Evolutionary conservation across 164 flowering plant genomes (phyloP), one percentile per base, ranked within the genome.

Genomic region (Stephania yunnanensis): DNA sequence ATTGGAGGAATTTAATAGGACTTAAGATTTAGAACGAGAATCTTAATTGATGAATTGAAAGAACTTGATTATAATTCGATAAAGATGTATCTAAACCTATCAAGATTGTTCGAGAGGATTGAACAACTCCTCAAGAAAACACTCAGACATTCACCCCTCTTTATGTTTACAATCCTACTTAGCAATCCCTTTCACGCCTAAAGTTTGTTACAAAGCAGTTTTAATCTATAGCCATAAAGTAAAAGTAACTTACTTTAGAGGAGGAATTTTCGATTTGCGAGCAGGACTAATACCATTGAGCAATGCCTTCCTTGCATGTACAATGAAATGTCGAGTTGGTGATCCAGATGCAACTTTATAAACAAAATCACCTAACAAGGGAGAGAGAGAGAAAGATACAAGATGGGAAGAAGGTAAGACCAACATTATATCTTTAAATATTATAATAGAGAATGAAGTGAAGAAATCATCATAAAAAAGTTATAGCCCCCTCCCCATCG

Each of bases 271-370:
- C 99, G 88, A 80, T 95, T 95, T 61, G 89, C 92, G n/a, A 75
- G 93, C 91, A 73, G 99, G 99, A 77, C 96, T 93, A 68, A 95
- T 83, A 76, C 99, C 99, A 87, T 86, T 92, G 36, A 95, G 93
- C 71, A 95, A 82, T 67, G 99, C 99, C 82, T 95, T 95, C 65
- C 98, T 85, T 31, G 99, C 87, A 78, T 96, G 99, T 81, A 96
- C 87, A 46, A 96, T 87, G 80, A 94, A 93, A 88, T 94, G 98
- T 81, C 85, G 90, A 68, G 97, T 89, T 80, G 99, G 97, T 63
- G 99, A 95, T 48, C 73, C 87, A 58, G 99, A 89, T 78, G 99
- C 88, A 78, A 95, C 97, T 74, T 87, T 89, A 79, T 90, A 82
- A 72, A 95, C 85, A 80, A 93, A 95, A 79, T 93, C 93, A 88